Conservation (phyloP, 2,329 filamentous ascomycete species). For the Aspergillus brunneoviolaceus region DNA sequence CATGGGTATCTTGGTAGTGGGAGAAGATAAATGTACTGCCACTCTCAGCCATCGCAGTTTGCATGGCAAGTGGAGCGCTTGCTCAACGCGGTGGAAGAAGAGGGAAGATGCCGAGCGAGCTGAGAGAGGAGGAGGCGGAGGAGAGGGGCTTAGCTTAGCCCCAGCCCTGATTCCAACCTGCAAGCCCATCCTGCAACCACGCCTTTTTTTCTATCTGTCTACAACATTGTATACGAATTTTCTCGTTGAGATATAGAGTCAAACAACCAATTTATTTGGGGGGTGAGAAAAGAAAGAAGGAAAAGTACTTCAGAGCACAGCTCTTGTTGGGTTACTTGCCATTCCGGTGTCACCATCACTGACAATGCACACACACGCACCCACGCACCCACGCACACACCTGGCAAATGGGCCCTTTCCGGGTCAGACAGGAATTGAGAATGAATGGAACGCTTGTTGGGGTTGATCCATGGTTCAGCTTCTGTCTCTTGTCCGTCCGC, state of each 20-base stretch:
- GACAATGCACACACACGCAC: too few species aligned
- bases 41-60: neutral
- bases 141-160: neutral
- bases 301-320: too few species aligned
- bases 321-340: too few species aligned
- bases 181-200: neutral
- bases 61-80: neutral
- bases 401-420: too few species aligned
- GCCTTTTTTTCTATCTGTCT: neutral
- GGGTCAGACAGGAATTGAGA: neutral
- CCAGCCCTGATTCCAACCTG: neutral
- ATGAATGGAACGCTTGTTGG: neutral
- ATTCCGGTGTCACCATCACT: neutral
- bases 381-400: too few species aligned
- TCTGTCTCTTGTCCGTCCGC: neutral
- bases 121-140: neutral
- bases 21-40: neutral
- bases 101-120: too few species aligned
- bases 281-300: too few species aligned
- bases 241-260: too few species aligned
- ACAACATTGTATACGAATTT: neutral
- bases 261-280: too few species aligned
- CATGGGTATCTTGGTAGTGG: too few species aligned
- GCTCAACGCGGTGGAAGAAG: neutral
- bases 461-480: neutral